Evolutionary conservation across 148 eudicot species (phyloP), one percentile per base, ranked within the genome.

Genomic region (Amaranthus hypochondriacus): DNA sequence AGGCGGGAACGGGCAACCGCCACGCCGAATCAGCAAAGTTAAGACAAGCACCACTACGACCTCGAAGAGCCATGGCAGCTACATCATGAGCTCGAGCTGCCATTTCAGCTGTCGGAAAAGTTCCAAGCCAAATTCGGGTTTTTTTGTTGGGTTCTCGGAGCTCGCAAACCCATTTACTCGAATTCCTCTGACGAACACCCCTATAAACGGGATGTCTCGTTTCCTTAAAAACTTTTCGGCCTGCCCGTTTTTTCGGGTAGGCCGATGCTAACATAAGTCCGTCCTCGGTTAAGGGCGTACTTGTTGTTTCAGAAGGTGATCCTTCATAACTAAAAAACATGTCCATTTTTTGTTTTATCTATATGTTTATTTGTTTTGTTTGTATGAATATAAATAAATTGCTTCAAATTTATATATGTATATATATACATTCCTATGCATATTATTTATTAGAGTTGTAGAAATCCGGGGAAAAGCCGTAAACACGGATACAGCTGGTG

Each of bases 11-110:
- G 0, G 88, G 90, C 15, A 89, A 56, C 50, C 86, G 70, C 94
- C 94, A 89, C 1, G 83, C 85, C 0, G 97, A 88, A 79, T 92
- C 97, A 0, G 95, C 97, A 47, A 90, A 92, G 21, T 92, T 92
- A 13, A 92, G 76, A 50, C 92, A 88, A 0, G 96, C 89, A 0
- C 82, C 77, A 3, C 73, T 57, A 2, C 73, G 73, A 6, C 92
- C 96, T 6, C 89, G 72, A 2, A 92, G 57, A 0, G 96, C 90
- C 13, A 92, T 58, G 6, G 89, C 90, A 0, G 98, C 98, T 54
- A 90, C 98, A 69, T 92, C 98, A 39, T 92, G 93, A 0, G 98
- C 98, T 0, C 97, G 77, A 0, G 98, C 98, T 0, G 98, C 98
- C 98, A 92, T 92, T 51, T 92, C 98, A 12, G 82, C 88, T 0